Percentiles rank a stretch among this genome's conserved stretches.
Conservation (phyloP, 2,329 filamentous ascomycete genomes). For the Alternaria conjuncta region DNA sequence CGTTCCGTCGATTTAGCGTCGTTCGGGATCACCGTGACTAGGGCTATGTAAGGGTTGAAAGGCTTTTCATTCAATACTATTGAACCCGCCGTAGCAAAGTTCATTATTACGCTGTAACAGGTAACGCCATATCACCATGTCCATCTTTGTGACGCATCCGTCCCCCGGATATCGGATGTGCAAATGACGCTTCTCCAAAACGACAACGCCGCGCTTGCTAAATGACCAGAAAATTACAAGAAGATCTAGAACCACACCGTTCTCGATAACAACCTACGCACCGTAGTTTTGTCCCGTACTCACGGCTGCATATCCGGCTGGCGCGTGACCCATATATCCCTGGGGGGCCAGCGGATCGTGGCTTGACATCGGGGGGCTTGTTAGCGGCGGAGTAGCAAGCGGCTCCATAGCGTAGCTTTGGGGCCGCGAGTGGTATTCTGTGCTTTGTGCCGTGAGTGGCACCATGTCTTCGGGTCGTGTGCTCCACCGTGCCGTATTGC, state of each 20-base stretch:
- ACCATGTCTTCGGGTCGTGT: slow-evolving; percentile 7
- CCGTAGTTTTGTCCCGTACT: slow-evolving; percentile 22
- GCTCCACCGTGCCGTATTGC: slow-evolving; percentile 11
- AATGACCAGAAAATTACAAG: not conserved
- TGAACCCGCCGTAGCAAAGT: not conserved
- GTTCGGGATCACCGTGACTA: not conserved
- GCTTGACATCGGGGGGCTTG: slow-evolving; percentile 11
- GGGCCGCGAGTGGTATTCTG: slow-evolving; percentile 21
- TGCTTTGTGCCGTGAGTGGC: slow-evolving; percentile 15
- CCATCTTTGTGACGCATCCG: not conserved
- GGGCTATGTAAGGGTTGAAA: slow-evolving; percentile 3
- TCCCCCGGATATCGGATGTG: not conserved
- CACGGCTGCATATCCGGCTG: slow-evolving; percentile 19
- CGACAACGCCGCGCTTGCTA: not conserved
- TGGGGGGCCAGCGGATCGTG: slow-evolving; percentile 12
- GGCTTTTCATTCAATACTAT: not conserved
- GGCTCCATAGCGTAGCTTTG: slow-evolving; percentile 25
- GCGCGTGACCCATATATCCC: not conserved
- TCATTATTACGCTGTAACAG: not conserved
- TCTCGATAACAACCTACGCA: slow-evolving; percentile 3
- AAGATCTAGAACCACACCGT: not conserved
- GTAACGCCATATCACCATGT: not conserved
- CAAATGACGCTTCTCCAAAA: not conserved
- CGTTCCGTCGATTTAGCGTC: not conserved
- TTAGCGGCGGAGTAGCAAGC: slow-evolving; percentile 23